Percentiles rank a stretch among this genome's conserved stretches.
phyloP scores from a whole-genome alignment of 495 filamentous ascomycete species.

The Penicillium atrosanguineum region DNA sequence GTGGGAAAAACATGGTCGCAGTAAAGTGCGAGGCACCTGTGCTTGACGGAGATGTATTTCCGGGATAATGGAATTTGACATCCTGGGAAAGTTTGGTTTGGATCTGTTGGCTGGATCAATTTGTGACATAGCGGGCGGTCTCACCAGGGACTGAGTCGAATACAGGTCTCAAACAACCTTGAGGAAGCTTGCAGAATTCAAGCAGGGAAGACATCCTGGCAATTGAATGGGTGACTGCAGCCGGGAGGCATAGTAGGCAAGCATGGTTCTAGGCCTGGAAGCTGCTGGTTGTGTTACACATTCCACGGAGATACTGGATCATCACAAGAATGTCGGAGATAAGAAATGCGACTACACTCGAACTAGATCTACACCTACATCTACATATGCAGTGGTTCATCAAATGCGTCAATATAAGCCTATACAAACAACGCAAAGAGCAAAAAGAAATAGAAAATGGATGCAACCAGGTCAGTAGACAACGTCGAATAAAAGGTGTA shows the following conservation, averaged over 20 bases:
- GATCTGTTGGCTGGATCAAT: too few relatives aligned
- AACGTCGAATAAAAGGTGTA: constrained; percentile 38
- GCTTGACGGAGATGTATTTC: too few relatives aligned
- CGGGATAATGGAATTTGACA: too few relatives aligned
- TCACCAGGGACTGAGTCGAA: too few relatives aligned
- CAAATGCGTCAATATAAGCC: constrained; percentile 27
- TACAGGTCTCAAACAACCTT: background rate
- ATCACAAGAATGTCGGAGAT: background rate
- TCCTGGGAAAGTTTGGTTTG: too few relatives aligned
- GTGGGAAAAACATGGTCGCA: too few relatives aligned
- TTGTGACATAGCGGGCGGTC: too few relatives aligned
- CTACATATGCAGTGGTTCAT: background rate
- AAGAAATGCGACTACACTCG: background rate
- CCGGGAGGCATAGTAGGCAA: background rate
- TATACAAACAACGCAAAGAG: constrained; percentile 25
- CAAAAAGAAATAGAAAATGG: constrained; percentile 27
- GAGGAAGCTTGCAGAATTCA: background rate
- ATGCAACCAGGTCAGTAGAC: constrained; percentile 35
- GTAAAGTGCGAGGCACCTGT: too few relatives aligned
- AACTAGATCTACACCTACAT: background rate
- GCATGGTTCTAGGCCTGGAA: background rate
- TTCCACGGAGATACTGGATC: background rate
- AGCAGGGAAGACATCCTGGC: background rate
- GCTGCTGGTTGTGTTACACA: background rate
- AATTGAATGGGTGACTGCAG: background rate